Percentiles rank a stretch among this genome's conserved stretches.
phyloP scores from a whole-genome alignment of 2,329 filamentous ascomycete species.

The Talaromyces funiculosus region DNA sequence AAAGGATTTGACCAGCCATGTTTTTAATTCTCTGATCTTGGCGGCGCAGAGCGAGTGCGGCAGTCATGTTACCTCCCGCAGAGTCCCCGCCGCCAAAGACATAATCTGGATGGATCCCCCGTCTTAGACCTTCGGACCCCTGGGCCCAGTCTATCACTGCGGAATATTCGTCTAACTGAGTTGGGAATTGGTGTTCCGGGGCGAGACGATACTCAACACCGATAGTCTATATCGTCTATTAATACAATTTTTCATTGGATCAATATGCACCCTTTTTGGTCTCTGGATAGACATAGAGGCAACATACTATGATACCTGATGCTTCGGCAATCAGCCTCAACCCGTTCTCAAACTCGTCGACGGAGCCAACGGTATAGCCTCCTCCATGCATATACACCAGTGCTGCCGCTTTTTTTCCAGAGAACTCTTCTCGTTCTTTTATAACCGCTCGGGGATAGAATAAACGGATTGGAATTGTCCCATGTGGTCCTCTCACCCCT shows the following conservation, averaged over 20 bases:
- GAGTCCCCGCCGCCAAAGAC: slow-evolving; percentile 31
- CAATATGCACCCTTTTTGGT: no score
- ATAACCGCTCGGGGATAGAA: no score
- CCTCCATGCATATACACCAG: no score
- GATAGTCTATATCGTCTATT: slow-evolving; percentile 1
- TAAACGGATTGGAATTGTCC: no score
- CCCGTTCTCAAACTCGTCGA: slow-evolving; percentile 37
- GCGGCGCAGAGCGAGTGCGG: slow-evolving; percentile 25
- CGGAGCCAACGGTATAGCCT: slow-evolving; percentile 34
- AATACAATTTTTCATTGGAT: no score
- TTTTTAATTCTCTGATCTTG: slow-evolving; percentile 22
- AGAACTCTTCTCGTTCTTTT: no score
- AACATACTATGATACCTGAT: slow-evolving; percentile 21
- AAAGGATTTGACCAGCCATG: slow-evolving; percentile 27
- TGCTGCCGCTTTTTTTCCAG: no score
- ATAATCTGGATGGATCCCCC: slow-evolving; percentile 23
- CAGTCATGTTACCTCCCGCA: slow-evolving; percentile 36
- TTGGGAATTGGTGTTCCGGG: slow-evolving; percentile 29
- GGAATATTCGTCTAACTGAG: slow-evolving; percentile 31
- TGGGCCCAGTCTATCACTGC: slow-evolving; percentile 27
- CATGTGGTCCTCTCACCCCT: no score
- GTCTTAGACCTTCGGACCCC: slow-evolving; percentile 19
- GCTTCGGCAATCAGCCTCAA: slow-evolving; percentile 28
- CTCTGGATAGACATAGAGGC: no score
- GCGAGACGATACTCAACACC: slow-evolving; percentile 32